Evolutionary conservation across 208 protist genomes (phyloP).

Genomic region (Trypanosoma avium): DNA sequence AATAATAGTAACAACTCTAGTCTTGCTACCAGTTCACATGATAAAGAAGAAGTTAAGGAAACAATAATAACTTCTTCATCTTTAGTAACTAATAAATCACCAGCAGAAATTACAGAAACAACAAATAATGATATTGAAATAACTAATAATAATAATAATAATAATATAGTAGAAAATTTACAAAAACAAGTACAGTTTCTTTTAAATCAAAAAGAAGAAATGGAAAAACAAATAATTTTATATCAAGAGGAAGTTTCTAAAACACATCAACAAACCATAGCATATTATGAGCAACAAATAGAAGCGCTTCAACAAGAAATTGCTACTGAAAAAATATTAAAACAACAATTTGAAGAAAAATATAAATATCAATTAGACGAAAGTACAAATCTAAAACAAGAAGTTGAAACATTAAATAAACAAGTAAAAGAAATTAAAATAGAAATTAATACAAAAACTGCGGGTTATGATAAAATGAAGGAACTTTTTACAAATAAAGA

Average conservation of each 20-base stretch:
- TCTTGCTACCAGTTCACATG: too few relatives aligned
- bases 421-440: background rate
- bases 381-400: background rate
- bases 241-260: constrained; percentile 47
- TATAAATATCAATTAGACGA: background rate
- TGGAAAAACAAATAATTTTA: constrained; percentile 22
- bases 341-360: constrained; percentile 1
- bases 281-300: constrained; percentile 47
- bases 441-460: background rate
- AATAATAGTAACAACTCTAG: background rate
- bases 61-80: background rate
- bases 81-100: too few relatives aligned
- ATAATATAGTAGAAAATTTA: background rate
- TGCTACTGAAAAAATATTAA: background rate
- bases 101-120: background rate
- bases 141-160: background rate
- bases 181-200: constrained; percentile 24
- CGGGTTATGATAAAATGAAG: constrained; percentile 7
- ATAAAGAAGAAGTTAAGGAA: background rate
- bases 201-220: constrained; percentile 31
- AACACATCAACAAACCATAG: constrained; percentile 37
- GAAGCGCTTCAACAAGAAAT: constrained; percentile 1
- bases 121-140: background rate
- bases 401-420: background rate
- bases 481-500: background rate